Evolutionary conservation across 306 rosid species (phyloP).

Genomic region (Trifolium repens): DNA sequence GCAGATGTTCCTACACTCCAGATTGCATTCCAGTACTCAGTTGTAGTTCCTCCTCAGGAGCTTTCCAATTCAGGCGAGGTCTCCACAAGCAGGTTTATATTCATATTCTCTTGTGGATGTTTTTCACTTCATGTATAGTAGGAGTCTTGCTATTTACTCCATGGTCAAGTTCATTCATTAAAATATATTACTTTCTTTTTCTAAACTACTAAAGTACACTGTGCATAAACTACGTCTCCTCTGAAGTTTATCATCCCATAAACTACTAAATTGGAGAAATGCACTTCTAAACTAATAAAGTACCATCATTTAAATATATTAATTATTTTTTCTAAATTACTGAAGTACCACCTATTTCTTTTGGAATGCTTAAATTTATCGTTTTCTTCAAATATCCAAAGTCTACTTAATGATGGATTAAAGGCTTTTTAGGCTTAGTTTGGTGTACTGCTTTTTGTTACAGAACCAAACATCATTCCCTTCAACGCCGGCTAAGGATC

Average conservation of each 20-base stretch:
- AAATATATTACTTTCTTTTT: slow-evolving; percentile 9
- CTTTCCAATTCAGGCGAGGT: slow-evolving; percentile 56
- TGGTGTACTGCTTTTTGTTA: slow-evolving; percentile 42
- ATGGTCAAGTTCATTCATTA: slow-evolving; percentile 32
- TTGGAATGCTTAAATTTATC: slow-evolving; percentile 3
- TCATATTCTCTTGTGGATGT: slow-evolving; percentile 30
- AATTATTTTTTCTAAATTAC: not conserved
- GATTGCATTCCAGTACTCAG: slow-evolving; percentile 92
- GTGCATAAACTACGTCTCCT: slow-evolving; percentile 28
- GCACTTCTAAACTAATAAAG: slow-evolving; percentile 74
- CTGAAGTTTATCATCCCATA: too few relatives aligned
- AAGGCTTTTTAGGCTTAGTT: slow-evolving; percentile 39
- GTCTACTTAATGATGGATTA: slow-evolving; percentile 35
- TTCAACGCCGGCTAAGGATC: slow-evolving; percentile 81
- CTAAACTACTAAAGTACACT: slow-evolving; percentile 8
- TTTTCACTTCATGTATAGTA: slow-evolving; percentile 35
- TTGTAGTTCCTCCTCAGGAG: slow-evolving; percentile 84
- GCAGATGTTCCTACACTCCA: slow-evolving; percentile 84
- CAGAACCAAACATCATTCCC: slow-evolving; percentile 79
- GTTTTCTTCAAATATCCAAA: slow-evolving; percentile 34
- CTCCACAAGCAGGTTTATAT: slow-evolving; percentile 70
- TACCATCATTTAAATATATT: slow-evolving; percentile 18
- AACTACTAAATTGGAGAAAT: slow-evolving; percentile 62
- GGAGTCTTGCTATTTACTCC: slow-evolving; percentile 21
- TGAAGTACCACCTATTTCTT: slow-evolving; percentile 7